phyloP scores from a whole-genome alignment of 2,329 filamentous ascomycete species.

The Chaetomium sp. region DNA sequence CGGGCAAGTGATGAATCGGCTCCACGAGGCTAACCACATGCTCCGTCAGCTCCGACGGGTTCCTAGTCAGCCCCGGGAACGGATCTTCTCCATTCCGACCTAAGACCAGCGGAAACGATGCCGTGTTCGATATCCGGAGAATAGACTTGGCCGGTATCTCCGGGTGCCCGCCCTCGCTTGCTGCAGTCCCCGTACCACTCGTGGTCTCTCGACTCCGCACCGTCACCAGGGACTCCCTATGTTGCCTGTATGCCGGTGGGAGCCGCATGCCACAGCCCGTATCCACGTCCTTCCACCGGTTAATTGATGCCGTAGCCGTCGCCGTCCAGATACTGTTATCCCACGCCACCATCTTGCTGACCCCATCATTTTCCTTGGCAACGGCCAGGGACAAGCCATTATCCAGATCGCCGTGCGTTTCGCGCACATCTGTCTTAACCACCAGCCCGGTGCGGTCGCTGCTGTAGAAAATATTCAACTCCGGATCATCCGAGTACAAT shows the following conservation, averaged over 20 bases:
- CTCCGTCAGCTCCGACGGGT: conserved; percentile 50
- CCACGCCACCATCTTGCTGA: conserved; percentile 60
- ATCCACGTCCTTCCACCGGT: conserved; percentile 83
- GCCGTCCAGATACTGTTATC: conserved; percentile 84
- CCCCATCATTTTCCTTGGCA: conserved; percentile 82
- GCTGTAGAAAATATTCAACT: conserved; percentile 87
- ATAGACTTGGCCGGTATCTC: conserved; percentile 73
- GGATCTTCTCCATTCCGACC: conserved; percentile 45
- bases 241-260: conserved; percentile 47
- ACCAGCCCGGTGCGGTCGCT: conserved; percentile 86
- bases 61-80: conserved; percentile 41
- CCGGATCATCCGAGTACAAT: conserved; percentile 79
- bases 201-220: conserved; percentile 27
- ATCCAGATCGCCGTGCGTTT: conserved; percentile 66
- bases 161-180: conserved; percentile 39
- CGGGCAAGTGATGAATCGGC: conserved; percentile 61
- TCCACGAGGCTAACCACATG: conserved; percentile 44
- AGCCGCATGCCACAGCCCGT: conserved; percentile 65
- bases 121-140: conserved; percentile 76
- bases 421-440: conserved; percentile 89
- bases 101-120: conserved; percentile 59
- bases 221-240: conserved; percentile 40
- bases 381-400: conserved; percentile 87
- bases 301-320: conserved; percentile 84
- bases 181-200: conserved; percentile 22